Conservation (phyloP, 768 basidiomycete species). For the Termitomyces sp. region DNA sequence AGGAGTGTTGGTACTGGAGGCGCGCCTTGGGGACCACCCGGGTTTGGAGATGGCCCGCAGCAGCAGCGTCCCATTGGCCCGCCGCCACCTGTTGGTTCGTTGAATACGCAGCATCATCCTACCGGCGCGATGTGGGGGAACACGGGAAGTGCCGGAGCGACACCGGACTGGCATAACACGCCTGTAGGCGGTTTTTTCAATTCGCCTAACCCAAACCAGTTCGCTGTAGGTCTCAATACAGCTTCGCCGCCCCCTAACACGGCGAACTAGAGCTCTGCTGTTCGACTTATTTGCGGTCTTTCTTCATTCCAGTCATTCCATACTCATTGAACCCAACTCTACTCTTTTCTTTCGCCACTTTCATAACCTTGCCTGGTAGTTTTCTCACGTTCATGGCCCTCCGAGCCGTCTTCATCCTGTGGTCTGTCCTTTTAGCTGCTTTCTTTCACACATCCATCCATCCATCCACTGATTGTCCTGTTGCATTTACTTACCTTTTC, state of each 20-base stretch:
- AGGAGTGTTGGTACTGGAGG: conserved; percentile 32
- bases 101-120: conserved; percentile 18
- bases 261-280: conserved; percentile 19
- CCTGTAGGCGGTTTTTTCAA: conserved; percentile 37
- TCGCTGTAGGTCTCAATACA: conserved; percentile 37
- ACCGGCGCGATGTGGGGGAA: conserved; percentile 35
- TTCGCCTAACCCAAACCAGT: conserved; percentile 28
- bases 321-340: conserved; percentile 2
- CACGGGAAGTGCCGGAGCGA: conserved; percentile 17
- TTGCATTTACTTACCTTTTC: conserved; percentile 12
- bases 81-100: conserved; percentile 21
- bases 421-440: neutral
- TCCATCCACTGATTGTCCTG: conserved; percentile 8
- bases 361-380: neutral
- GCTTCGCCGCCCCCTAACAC: conserved; percentile 43
- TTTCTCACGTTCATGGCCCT: neutral
- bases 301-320: neutral
- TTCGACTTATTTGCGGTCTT: neutral
- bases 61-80: conserved; percentile 22
- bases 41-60: conserved; percentile 20
- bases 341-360: neutral
- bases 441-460: neutral
- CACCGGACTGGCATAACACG: conserved; percentile 41
- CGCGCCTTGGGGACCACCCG: conserved; percentile 31
- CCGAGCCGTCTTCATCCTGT: neutral